Evolutionary conservation across 768 basidiomycete species (phyloP).

Genomic region (Phanerodontia chrysosporium): DNA sequence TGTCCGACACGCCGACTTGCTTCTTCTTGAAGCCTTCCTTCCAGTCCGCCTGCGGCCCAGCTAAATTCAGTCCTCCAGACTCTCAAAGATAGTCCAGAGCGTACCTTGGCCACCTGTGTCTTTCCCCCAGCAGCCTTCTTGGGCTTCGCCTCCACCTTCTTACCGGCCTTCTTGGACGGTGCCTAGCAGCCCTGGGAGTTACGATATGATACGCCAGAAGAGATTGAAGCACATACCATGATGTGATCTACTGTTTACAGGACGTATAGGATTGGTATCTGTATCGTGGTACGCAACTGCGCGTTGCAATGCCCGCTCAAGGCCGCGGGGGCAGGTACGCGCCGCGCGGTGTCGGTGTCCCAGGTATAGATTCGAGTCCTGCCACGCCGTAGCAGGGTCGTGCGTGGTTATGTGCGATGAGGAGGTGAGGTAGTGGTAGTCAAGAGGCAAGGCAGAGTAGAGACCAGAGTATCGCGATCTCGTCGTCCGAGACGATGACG

Average conservation of each 20-base stretch:
- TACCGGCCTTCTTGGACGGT: conserved; percentile 86
- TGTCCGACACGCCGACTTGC: conserved; percentile 95
- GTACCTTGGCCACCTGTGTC: conserved; percentile 75
- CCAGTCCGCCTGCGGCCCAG: conserved; percentile 99
- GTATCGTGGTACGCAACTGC: background rate
- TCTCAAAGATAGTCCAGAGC: conserved; percentile 9
- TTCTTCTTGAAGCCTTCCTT: conserved; percentile 99
- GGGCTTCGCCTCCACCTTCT: conserved; percentile 63
- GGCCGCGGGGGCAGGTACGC: background rate
- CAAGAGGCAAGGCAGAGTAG: background rate
- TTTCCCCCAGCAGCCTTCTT: conserved; percentile 51
- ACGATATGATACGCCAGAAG: background rate
- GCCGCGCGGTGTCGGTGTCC: background rate
- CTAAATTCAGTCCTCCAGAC: no score
- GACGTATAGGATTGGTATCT: background rate
- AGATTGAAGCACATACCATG: background rate
- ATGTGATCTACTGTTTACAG: background rate
- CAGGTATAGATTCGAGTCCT: background rate
- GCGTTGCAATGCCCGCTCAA: background rate
- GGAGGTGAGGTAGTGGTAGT: background rate
- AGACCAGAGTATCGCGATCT: conserved; percentile 1
- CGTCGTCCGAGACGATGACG: conserved; percentile 6
- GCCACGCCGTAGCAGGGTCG: background rate
- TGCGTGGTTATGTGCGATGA: background rate
- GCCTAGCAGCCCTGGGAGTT: conserved; percentile 43